phyloP scores from a whole-genome alignment of 768 basidiomycete genomes.

The Phanerochaete carnosa region DNA sequence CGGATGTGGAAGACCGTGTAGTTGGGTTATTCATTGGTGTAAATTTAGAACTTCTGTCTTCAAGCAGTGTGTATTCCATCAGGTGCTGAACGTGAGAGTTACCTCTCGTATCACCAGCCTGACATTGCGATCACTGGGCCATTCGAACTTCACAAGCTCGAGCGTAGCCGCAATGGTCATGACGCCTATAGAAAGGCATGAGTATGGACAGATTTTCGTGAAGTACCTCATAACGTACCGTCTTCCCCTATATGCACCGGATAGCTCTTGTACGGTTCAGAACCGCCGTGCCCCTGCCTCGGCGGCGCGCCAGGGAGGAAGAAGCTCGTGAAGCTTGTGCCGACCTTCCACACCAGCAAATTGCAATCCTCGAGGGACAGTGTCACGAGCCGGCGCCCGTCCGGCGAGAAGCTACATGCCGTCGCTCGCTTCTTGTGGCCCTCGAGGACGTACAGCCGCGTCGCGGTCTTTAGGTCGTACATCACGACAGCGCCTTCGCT shows the following conservation, averaged over 20 bases:
- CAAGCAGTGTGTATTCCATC: not conserved
- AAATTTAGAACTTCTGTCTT: not conserved
- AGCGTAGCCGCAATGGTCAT: constrained; percentile 63
- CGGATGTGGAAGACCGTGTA: no score
- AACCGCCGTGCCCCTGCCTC: constrained; percentile 78
- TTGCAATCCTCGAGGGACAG: constrained; percentile 81
- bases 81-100: constrained; percentile 84
- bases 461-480: constrained; percentile 97
- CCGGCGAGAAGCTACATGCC: constrained; percentile 90
- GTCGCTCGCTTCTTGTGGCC: constrained; percentile 80
- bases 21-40: no score
- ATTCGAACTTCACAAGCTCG: constrained; percentile 76
- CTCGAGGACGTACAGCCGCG: constrained; percentile 91
- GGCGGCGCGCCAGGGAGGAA: constrained; percentile 92
- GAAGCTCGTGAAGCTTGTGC: constrained; percentile 82
- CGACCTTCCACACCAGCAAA: constrained; percentile 95
- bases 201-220: not conserved
- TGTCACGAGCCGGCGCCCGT: constrained; percentile 86
- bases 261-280: constrained; percentile 85
- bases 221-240: no score
- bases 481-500: constrained; percentile 91
- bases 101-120: constrained; percentile 79
- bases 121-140: constrained; percentile 82
- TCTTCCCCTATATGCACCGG: constrained; percentile 82
- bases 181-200: constrained; percentile 33